phyloP scores from a whole-genome alignment of 2,329 filamentous ascomycete species.

The Exophiala sp. region DNA sequence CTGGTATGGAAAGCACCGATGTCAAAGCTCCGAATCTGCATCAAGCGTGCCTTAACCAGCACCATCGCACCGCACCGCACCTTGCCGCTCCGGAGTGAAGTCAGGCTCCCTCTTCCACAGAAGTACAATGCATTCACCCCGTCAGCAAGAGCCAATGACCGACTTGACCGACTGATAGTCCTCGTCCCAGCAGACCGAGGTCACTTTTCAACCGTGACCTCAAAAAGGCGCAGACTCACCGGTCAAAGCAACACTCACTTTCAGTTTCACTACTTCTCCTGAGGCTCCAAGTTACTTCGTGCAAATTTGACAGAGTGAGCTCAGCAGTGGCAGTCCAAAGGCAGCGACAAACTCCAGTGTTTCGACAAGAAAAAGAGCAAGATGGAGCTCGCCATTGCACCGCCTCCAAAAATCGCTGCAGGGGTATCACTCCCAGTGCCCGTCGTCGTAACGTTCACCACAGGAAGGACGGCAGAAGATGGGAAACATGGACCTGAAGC shows the following conservation, averaged over 20 bases:
- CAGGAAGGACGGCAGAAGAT: not conserved
- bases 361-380: not conserved
- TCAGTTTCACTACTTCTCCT: not conserved
- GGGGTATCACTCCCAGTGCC: conserved; percentile 13
- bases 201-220: not conserved
- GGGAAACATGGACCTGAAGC: conserved; percentile 4
- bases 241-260: not conserved
- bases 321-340: no score
- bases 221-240: not conserved
- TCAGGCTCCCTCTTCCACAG: not conserved
- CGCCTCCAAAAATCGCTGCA: conserved; percentile 19
- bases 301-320: no score
- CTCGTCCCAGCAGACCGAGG: not conserved
- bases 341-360: no score
- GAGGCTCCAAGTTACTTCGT: not conserved
- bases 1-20: not conserved
- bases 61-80: not conserved
- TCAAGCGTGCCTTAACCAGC: not conserved
- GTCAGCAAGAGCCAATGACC: not conserved
- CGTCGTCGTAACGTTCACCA: conserved; percentile 20
- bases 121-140: not conserved
- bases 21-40: not conserved
- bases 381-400: conserved; percentile 23
- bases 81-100: not conserved
- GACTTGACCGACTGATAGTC: not conserved